Evolutionary conservation across 2,329 filamentous ascomycete genomes (phyloP).

Genomic region (Ceratocystis eucalypticola): DNA sequence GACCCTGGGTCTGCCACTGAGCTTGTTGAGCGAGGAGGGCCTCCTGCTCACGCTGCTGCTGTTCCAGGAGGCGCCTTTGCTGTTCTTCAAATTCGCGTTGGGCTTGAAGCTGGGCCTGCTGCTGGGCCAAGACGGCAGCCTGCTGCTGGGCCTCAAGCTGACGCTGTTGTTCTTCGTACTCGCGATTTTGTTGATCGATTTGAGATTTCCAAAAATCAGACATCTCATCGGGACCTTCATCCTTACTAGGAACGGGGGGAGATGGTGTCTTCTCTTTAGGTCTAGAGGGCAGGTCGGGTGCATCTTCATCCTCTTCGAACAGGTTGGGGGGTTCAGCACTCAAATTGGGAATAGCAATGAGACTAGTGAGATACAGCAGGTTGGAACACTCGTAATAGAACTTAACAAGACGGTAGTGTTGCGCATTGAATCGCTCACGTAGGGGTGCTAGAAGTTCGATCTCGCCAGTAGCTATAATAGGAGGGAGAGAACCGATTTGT

Average conservation of each 20-base stretch:
- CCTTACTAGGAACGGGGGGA: slow-evolving; percentile 53
- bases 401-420: slow-evolving; percentile 89
- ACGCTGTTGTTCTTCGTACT: slow-evolving; percentile 88
- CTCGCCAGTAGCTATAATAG: slow-evolving; percentile 61
- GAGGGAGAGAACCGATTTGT: slow-evolving; percentile 20
- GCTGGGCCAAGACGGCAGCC: slow-evolving; percentile 64
- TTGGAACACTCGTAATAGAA: slow-evolving; percentile 99
- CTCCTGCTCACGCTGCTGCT: slow-evolving; percentile 82
- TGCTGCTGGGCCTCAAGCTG: slow-evolving; percentile 79
- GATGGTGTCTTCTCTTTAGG: slow-evolving; percentile 58
- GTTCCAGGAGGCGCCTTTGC: slow-evolving; percentile 72
- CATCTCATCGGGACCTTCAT: slow-evolving; percentile 77
- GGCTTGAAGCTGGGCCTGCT: slow-evolving; percentile 69
- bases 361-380: slow-evolving; percentile 83
- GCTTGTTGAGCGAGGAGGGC: slow-evolving; percentile 78
- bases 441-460: slow-evolving; percentile 84
- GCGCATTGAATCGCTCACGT: slow-evolving; percentile 78
- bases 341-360: slow-evolving; percentile 92
- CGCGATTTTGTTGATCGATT: slow-evolving; percentile 76
- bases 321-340: slow-evolving; percentile 88
- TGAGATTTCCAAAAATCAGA: slow-evolving; percentile 97
- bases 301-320: slow-evolving; percentile 74
- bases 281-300: slow-evolving; percentile 68
- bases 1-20: slow-evolving; percentile 85
- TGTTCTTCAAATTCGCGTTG: slow-evolving; percentile 96